Evolutionary conservation across 2,329 filamentous ascomycete genomes (phyloP).

Genomic region (Phyllosticta citrichinensis): DNA sequence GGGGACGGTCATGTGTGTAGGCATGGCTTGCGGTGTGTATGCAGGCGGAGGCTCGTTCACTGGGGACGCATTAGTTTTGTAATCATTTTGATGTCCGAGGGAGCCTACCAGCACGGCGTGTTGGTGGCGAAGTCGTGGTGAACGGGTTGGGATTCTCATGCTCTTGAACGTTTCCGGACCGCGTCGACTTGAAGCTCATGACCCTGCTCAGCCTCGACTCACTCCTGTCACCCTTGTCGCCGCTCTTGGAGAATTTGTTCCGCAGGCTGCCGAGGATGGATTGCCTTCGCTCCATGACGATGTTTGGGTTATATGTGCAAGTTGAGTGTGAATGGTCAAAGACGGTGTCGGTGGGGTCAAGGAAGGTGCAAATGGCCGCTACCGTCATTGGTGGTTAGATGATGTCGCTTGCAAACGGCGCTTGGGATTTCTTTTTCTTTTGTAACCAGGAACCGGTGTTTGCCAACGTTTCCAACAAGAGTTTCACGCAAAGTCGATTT

Average conservation of each 20-base stretch:
- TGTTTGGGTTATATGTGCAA: not conserved
- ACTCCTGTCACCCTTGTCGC: not conserved
- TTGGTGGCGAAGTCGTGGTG: constrained; percentile 20
- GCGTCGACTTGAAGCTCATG: constrained; percentile 14
- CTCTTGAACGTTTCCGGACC: constrained; percentile 13
- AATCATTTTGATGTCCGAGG: not conserved
- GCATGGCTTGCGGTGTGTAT: constrained; percentile 23
- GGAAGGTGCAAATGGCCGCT: not conserved
- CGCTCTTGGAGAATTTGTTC: constrained; percentile 15
- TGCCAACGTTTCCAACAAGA: not conserved
- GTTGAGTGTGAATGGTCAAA: not conserved
- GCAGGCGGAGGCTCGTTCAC: constrained; percentile 32
- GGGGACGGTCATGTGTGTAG: not conserved
- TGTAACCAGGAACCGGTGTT: not conserved
- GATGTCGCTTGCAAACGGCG: not conserved
- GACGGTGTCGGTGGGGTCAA: not conserved
- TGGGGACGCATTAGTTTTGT: constrained; percentile 9
- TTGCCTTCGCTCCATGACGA: constrained; percentile 1
- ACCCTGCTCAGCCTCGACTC: not conserved
- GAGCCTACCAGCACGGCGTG: constrained; percentile 29
- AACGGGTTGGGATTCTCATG: constrained; percentile 17
- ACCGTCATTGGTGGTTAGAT: not conserved
- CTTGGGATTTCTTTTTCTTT: not conserved
- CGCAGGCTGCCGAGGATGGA: constrained; percentile 19
- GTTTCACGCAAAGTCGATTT: not conserved